phyloP scores from a whole-genome alignment of 202 grass and related monocot genomes.

The Musa balbisiana region DNA sequence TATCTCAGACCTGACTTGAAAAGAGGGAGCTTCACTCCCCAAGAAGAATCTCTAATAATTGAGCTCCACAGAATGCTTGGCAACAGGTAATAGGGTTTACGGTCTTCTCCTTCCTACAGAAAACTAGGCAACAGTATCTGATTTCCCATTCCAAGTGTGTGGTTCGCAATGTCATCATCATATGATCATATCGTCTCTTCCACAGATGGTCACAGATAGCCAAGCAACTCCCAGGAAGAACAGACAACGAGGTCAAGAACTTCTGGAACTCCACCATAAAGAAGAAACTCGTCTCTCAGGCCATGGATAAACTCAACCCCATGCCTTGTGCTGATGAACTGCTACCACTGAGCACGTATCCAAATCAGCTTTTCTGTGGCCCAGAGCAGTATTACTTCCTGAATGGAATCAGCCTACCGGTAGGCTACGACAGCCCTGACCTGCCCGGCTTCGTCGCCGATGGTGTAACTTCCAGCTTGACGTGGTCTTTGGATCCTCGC shows the following conservation, averaged over 20 bases:
- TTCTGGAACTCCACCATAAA: constrained; percentile 98
- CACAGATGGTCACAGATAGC: constrained; percentile 96
- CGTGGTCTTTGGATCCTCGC: too few relatives aligned
- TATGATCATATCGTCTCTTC: background rate
- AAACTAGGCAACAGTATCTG: too few relatives aligned
- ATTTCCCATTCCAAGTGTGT: too few relatives aligned
- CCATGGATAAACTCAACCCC: constrained; percentile 39
- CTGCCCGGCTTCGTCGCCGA: background rate
- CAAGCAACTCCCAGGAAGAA: constrained; percentile 94
- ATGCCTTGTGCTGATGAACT: background rate
- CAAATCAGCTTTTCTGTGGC: background rate
- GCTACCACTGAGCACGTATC: too few relatives aligned
- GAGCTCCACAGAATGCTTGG: constrained; percentile 93
- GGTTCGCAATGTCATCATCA: background rate
- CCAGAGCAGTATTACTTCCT: background rate
- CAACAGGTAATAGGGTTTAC: constrained; percentile 50
- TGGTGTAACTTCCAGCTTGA: too few relatives aligned
- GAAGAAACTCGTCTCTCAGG: constrained; percentile 89
- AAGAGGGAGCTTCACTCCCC: constrained; percentile 88
- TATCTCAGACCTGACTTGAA: constrained; percentile 96
- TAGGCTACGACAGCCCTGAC: background rate
- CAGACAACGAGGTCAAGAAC: constrained; percentile 99
- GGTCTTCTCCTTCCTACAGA: background rate
- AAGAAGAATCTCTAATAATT: constrained; percentile 93
- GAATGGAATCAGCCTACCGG: background rate